Base-by-base conservation (phyloP, 208 protist genomes). In the Vickermania ingenoplastis region DNA sequence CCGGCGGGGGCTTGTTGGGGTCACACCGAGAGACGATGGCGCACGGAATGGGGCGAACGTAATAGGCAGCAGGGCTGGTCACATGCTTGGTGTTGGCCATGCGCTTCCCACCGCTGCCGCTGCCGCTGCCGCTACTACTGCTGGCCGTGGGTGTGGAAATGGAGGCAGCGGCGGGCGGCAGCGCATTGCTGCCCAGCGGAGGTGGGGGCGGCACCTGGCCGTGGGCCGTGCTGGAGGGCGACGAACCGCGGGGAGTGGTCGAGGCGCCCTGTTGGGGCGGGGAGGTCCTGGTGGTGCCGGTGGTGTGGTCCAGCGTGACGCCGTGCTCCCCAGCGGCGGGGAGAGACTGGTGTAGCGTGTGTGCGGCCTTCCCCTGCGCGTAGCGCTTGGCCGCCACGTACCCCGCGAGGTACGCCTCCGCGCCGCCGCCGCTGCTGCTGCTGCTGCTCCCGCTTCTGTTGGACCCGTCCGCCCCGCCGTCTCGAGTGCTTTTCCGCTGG, bases 41-140 rank as follows among this genome's bases (percentile, higher is more conserved):
- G 53, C 83, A 91, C 29, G 80, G 83, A 50, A 91, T 71, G 26
- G 83, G 83, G 7, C 71, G 83, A 53, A 87, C 52, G 52, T 90
- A 71, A 64, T 83, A 84, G 25, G 83, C 80, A 0, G 59, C 66
- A 5, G 80, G 83, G 7, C 74, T 70, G 1, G 75, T 86, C 21
- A 81, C 65, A 56, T 82, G 80, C 45, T 73, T 73, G 53, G 63
- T 62, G 41, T 64, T 54, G 4, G 36, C 36, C 11, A 17, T 45
- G 11, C 17, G 36, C 36, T 7, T 7, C 11, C 11, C 13, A 54
- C 68, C 68, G 26, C 49, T 2, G 5, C 11, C 30, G 41, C 63
- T 68, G 2, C 52, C 26, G 5, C 1, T 59, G 56, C 5, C 30
- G 26, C 51, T 69, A 57, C 31, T 14, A 11, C 36, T 11, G 14